Evolutionary conservation across 2,329 filamentous ascomycete species (phyloP).

Genomic region (Chrysosporium keratinophilum): DNA sequence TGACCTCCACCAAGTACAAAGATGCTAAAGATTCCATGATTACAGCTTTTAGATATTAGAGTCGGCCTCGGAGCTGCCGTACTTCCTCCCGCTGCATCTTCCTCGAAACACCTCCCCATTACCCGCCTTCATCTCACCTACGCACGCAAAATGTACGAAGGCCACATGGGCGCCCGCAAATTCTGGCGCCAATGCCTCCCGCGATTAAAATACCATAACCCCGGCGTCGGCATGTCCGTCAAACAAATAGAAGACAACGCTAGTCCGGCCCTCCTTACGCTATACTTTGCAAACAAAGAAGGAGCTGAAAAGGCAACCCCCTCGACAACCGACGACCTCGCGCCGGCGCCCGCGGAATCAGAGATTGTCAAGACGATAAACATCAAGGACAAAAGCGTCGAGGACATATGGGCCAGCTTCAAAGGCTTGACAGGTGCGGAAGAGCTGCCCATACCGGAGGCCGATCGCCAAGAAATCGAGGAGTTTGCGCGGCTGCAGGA

Average conservation of each 20-base stretch:
- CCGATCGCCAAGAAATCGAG: conserved; percentile 30
- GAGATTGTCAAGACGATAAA: conserved; percentile 31
- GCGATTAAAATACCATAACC: conserved; percentile 90
- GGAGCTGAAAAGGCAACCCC: conserved; percentile 15
- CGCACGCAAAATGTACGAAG: conserved; percentile 34
- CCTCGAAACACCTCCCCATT: conserved; percentile 30
- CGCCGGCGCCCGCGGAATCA: conserved; percentile 24
- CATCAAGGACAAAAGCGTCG: conserved; percentile 30
- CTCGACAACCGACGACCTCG: conserved; percentile 23
- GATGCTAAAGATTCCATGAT: neutral
- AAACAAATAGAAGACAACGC: conserved; percentile 53
- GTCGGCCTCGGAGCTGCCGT: conserved; percentile 74
- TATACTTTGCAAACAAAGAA: conserved; percentile 33
- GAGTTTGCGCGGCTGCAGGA: conserved; percentile 28
- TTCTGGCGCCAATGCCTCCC: conserved; percentile 81
- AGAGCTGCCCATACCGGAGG: conserved; percentile 37
- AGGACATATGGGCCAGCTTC: conserved; percentile 37
- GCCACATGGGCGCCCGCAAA: conserved; percentile 50
- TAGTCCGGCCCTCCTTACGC: conserved; percentile 30
- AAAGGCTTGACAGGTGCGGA: conserved; percentile 33
- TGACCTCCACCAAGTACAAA: neutral
- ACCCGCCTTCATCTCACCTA: conserved; percentile 38
- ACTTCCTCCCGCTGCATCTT: conserved; percentile 45
- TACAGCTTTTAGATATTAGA: conserved; percentile 43
- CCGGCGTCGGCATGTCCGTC: conserved; percentile 69